phyloP scores from a whole-genome alignment of 495 filamentous ascomycete species.

The Penicillium angulare region DNA sequence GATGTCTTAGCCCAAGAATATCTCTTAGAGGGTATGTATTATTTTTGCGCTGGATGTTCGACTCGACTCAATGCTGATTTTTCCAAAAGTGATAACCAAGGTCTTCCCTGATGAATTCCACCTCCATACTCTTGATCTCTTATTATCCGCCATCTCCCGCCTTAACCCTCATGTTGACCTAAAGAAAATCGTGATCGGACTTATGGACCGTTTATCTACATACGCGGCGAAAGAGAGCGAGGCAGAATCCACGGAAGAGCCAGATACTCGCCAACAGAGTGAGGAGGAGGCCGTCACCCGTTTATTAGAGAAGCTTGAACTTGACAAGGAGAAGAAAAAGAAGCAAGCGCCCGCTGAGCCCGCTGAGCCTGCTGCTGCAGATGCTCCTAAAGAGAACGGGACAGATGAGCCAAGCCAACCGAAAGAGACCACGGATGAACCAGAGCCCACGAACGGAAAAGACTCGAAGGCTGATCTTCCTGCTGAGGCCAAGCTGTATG shows the following conservation, averaged over 20 bases:
- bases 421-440: constrained; percentile 17
- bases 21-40: constrained; percentile 74
- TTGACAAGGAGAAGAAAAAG: constrained; percentile 61
- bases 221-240: constrained; percentile 77
- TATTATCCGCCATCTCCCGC: constrained; percentile 85
- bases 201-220: constrained; percentile 93
- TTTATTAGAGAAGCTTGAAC: constrained; percentile 72
- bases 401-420: constrained; percentile 26
- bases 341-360: constrained; percentile 32
- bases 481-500: constrained; percentile 84
- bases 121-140: constrained; percentile 90
- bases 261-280: constrained; percentile 67
- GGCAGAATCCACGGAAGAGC: constrained; percentile 69
- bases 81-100: constrained; percentile 80
- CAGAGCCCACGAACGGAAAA: constrained; percentile 16
- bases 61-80: constrained; percentile 17
- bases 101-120: constrained; percentile 99
- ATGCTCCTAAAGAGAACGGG: constrained; percentile 40
- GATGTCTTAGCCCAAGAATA: constrained; percentile 98
- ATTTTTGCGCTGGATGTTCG: neutral
- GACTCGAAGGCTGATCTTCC: constrained; percentile 64
- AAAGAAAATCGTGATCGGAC: constrained; percentile 95
- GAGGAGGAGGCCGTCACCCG: constrained; percentile 81
- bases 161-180: constrained; percentile 95
- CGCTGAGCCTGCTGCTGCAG: constrained; percentile 29